Evolutionary conservation across 176 grass and related monocot species (phyloP), one percentile per base, ranked within the genome.

Genomic region (Oryza rufipogon): DNA sequence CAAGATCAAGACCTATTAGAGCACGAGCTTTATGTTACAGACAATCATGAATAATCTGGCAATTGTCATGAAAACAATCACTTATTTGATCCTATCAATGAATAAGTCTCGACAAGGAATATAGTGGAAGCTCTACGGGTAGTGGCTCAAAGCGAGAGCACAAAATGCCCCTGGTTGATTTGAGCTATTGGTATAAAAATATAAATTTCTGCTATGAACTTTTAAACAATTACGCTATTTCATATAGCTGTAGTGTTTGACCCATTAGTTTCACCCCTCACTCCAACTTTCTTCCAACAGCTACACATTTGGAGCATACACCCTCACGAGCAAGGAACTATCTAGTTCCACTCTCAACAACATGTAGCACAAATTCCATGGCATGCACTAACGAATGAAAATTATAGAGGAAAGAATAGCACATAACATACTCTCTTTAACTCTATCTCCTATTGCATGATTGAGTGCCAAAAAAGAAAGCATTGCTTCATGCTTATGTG

Each of bases 211-310:
- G 11, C 3, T 11, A 85, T 1, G 45, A 9, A 34, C 10, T 78
- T 64, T 64, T 7, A 28, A 73, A 79, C 54, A 10, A 5, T 38
- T 5, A 16, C 19, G 3, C 26, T 32, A 17, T 41, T 39, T 3
- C n/a, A 39, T 26, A 47, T 34, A 79, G 45, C 9, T n/a, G 7
- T 2, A 25, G 14, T 12, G 54, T 47, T 33, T 67, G 0, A 52
- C 66, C 36, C 6, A 66, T 65, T 61, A 17, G 42, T 66, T 83
- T 66, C 74, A 87, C 14, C 32, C 33, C 41, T 63, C 33, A 74
- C 15, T 71, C 41, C 13, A 16, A 11, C 64, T 65, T 32, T 71
- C 44, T 51, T 64, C 11, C 17, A 77, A 45, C 30, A 83, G 66
- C 13, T 19, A 7, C 30, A n/a, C 5, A 9, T 64, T 83, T 64